phyloP scores from a whole-genome alignment of 192 early-diverging fungal species.

The Backusella parvicylindrica region DNA sequence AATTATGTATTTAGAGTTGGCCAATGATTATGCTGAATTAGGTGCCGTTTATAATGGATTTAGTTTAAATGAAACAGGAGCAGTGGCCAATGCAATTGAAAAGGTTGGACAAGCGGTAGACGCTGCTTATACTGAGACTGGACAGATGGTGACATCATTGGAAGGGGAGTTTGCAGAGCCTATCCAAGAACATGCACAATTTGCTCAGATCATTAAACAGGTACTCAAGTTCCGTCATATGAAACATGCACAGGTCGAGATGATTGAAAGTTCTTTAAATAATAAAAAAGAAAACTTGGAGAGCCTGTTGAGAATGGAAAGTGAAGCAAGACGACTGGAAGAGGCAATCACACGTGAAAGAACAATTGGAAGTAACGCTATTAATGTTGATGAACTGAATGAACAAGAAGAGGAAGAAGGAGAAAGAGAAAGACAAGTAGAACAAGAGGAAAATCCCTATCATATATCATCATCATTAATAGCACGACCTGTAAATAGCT shows the following conservation, averaged over 20 bases:
- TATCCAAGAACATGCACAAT: conserved; percentile 88
- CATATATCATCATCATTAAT: background rate
- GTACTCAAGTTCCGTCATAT: conserved; percentile 82
- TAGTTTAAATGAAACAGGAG: conserved; percentile 76
- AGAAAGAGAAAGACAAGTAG: background rate
- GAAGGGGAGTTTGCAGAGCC: conserved; percentile 82
- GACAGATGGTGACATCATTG: conserved; percentile 60
- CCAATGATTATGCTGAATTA: conserved; percentile 79
- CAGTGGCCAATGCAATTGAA: conserved; percentile 84
- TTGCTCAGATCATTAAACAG: conserved; percentile 80
- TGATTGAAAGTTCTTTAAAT: conserved; percentile 67
- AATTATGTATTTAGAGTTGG: conserved; percentile 26
- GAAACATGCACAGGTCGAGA: conserved; percentile 83
- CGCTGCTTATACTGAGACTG: conserved; percentile 71
- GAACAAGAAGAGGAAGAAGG: conserved; percentile 17
- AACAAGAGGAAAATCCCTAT: background rate
- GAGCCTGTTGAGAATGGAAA: conserved; percentile 59
- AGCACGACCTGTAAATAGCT: conserved; percentile 25
- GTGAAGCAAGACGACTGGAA: conserved; percentile 68
- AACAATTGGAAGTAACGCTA: conserved; percentile 19
- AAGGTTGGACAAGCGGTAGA: conserved; percentile 92
- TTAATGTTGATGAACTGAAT: conserved; percentile 15
- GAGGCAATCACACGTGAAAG: conserved; percentile 55
- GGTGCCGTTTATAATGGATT: conserved; percentile 94
- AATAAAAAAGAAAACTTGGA: conserved; percentile 67